These are phyloP conservation scores for Ogataea philodendri DNA, from an alignment of 805 yeast genomes.

Conservation along the genomic window DNA sequence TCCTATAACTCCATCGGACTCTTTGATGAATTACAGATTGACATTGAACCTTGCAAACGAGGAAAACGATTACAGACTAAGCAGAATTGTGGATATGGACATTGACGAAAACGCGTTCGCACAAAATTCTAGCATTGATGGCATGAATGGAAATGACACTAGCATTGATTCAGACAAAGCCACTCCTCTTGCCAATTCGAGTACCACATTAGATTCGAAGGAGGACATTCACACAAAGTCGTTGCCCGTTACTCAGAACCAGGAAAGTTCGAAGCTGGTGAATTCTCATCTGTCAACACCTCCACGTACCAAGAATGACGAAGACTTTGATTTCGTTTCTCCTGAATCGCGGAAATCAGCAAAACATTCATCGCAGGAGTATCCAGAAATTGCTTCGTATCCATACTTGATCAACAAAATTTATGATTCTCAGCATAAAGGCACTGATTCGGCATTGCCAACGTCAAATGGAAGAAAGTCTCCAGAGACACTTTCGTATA, in stretches of 20 bases:
- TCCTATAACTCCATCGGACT: conserved; percentile 26
- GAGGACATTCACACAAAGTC: too few species aligned
- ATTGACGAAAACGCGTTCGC: conserved; percentile 7
- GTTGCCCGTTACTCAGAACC: too few species aligned
- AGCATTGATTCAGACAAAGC: conserved; percentile 7
- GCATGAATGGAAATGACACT: conserved; percentile 2
- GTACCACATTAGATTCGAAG: conserved; percentile 5
- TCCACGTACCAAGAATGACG: conserved; percentile 4
- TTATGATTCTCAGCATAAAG: background rate
- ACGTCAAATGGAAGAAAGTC: too few species aligned
- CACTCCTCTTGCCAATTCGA: conserved; percentile 7
- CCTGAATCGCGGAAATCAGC: conserved; percentile 13
- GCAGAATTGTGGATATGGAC: conserved; percentile 20
- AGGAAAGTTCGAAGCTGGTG: background rate
- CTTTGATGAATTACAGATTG: conserved; percentile 28
- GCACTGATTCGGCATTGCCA: background rate
- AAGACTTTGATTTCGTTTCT: conserved; percentile 12
- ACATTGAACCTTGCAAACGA: conserved; percentile 25
- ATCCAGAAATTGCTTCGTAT: conserved; percentile 4
- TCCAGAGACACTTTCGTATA: too few species aligned
- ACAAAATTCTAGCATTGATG: conserved; percentile 3
- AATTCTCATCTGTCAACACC: background rate
- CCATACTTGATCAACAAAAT: background rate
- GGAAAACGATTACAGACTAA: conserved; percentile 22
- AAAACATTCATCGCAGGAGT: conserved; percentile 4